Evolutionary conservation across 2,329 filamentous ascomycete species (phyloP).

Genomic region (Penicillium thymicola): DNA sequence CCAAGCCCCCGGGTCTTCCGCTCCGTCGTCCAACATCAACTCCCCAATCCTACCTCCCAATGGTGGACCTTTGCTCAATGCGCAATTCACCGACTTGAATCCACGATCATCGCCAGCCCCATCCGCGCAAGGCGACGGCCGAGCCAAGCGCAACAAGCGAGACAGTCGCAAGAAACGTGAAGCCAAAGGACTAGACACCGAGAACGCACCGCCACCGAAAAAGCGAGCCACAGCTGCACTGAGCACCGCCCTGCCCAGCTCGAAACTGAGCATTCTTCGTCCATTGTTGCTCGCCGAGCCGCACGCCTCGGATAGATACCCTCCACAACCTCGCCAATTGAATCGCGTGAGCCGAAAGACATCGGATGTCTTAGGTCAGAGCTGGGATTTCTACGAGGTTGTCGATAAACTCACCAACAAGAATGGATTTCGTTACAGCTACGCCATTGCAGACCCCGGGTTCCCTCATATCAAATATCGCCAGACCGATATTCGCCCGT

Average conservation of each 20-base stretch:
- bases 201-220: constrained; percentile 34
- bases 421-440: constrained; percentile 78
- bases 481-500: constrained; percentile 80
- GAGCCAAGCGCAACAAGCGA: constrained; percentile 42
- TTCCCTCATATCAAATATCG: constrained; percentile 91
- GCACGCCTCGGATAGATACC: constrained; percentile 35
- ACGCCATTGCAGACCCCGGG: constrained; percentile 82
- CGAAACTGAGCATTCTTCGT: constrained; percentile 39
- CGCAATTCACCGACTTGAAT: constrained; percentile 29
- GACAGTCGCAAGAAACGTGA: constrained; percentile 46
- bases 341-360: constrained; percentile 36
- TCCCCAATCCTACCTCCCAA: constrained; percentile 32
- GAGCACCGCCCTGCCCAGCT: constrained; percentile 36
- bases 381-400: constrained; percentile 44
- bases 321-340: constrained; percentile 41
- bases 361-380: constrained; percentile 35
- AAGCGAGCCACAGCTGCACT: constrained; percentile 32
- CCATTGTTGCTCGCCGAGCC: constrained; percentile 42
- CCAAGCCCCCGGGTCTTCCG: constrained; percentile 34
- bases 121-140: constrained; percentile 31
- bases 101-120: constrained; percentile 36
- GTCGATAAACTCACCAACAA: constrained; percentile 59
- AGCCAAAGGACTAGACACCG: constrained; percentile 41
- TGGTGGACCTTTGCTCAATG: constrained; percentile 28
- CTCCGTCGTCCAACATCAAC: constrained; percentile 38